phyloP scores from a whole-genome alignment of 1,284 basidiomycete genomes.

The Fomitopsis betulina region DNA sequence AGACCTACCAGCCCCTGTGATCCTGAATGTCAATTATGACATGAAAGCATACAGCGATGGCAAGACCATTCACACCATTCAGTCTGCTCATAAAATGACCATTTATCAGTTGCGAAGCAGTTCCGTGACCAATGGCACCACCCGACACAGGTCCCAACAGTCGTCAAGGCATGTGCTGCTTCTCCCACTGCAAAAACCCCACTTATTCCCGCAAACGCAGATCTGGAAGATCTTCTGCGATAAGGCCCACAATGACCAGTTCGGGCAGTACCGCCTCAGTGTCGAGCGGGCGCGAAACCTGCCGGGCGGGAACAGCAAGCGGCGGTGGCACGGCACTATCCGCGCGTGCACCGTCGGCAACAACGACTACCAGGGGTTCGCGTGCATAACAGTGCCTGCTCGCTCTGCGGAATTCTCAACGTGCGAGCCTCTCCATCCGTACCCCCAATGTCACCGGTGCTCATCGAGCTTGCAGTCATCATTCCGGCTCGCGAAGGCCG shows the following conservation, averaged over 20 bases:
- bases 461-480: constrained; percentile 6
- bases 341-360: constrained; percentile 11
- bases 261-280: not conserved
- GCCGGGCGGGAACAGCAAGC: constrained; percentile 6
- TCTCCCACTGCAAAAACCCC: not conserved
- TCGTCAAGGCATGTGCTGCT: not conserved
- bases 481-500: constrained; percentile 6
- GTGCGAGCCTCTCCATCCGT: not conserved
- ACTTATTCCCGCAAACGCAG: not conserved
- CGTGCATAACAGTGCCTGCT: constrained; percentile 6
- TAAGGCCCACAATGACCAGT: not conserved
- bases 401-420: constrained; percentile 11
- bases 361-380: not conserved
- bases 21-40: not conserved
- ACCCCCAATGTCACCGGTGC: not conserved
- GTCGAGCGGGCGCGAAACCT: constrained; percentile 6
- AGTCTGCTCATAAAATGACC: not conserved
- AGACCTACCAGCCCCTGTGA: not conserved
- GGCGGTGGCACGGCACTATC: constrained; percentile 13
- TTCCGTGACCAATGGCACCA: not conserved
- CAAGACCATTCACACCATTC: too few species aligned
- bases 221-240: not conserved
- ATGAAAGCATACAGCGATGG: not conserved
- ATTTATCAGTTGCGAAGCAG: not conserved
- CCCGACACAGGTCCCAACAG: not conserved